These are phyloP conservation scores for Chaetoceros muelleri DNA, from an alignment of 108 stramenopile genomes.

Conservation along the genomic window DNA sequence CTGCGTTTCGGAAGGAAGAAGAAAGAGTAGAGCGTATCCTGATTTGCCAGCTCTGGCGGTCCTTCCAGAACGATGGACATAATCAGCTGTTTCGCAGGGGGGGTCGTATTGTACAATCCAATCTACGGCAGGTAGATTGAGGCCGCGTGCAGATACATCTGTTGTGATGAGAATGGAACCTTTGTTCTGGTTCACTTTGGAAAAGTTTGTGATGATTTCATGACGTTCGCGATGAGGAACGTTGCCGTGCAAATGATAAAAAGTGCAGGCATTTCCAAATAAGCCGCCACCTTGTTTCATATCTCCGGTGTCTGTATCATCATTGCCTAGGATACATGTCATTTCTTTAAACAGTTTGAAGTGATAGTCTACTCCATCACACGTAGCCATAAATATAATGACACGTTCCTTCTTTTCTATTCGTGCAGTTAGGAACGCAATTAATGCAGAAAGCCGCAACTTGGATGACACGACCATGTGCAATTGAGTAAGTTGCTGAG, in stretches of 20 bases:
- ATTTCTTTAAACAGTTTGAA: slow-evolving; percentile 50
- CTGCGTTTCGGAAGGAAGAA: slow-evolving; percentile 80
- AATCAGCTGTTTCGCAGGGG: slow-evolving; percentile 82
- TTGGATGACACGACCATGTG: slow-evolving; percentile 86
- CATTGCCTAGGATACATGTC: slow-evolving; percentile 31
- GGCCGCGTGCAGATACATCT: slow-evolving; percentile 90
- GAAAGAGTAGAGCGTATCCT: slow-evolving; percentile 78
- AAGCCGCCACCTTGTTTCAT: slow-evolving; percentile 21
- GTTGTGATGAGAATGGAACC: slow-evolving; percentile 73
- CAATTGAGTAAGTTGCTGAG: slow-evolving; percentile 79
- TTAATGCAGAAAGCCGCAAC: slow-evolving; percentile 75
- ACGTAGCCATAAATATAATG: slow-evolving; percentile 91
- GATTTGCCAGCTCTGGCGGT: slow-evolving; percentile 79
- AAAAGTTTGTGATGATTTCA: slow-evolving; percentile 47
- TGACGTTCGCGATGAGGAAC: slow-evolving; percentile 67
- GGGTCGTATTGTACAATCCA: slow-evolving; percentile 93
- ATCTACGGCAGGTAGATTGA: slow-evolving; percentile 77
- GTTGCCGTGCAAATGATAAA: slow-evolving; percentile 79
- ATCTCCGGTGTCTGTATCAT: slow-evolving; percentile 3
- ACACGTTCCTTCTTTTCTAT: slow-evolving; percentile 56
- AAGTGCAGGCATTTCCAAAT: slow-evolving; percentile 40
- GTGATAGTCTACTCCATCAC: slow-evolving; percentile 93
- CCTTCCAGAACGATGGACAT: slow-evolving; percentile 85
- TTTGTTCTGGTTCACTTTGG: slow-evolving; percentile 10
- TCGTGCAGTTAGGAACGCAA: slow-evolving; percentile 74